These are phyloP conservation scores for Arachnomyces sp. DNA, from an alignment of 2,329 filamentous ascomycete genomes.

Conservation along the genomic window DNA sequence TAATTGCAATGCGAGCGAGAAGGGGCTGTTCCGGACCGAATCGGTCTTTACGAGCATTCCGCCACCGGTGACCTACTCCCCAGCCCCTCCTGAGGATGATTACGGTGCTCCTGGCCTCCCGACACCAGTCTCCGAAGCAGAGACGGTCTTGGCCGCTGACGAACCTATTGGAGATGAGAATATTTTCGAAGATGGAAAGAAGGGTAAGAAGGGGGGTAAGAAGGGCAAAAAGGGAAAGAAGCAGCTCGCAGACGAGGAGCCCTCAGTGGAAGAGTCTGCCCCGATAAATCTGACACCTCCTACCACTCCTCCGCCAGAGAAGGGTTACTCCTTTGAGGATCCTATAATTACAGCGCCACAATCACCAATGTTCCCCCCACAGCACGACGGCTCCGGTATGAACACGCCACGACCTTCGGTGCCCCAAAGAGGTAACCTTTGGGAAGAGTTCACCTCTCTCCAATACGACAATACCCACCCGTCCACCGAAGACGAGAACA, in stretches of 20 bases:
- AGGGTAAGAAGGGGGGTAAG: constrained; percentile 21
- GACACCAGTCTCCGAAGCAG: constrained; percentile 7
- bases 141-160: no score
- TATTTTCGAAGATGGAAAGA: constrained; percentile 13
- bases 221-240: constrained; percentile 24
- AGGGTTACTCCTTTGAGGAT: no score
- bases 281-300: constrained; percentile 28
- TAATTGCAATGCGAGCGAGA: constrained; percentile 13
- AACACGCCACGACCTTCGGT: constrained; percentile 9
- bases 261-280: constrained; percentile 18
- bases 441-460: constrained; percentile 31
- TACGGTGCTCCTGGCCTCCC: neutral
- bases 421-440: constrained; percentile 26
- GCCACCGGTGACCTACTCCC: constrained; percentile 6
- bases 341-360: constrained; percentile 1
- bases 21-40: constrained; percentile 14
- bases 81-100: neutral
- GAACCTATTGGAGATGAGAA: no score
- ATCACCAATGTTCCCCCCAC: constrained; percentile 1
- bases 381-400: no score
- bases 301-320: constrained; percentile 27
- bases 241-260: constrained; percentile 16
- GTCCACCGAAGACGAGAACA: neutral
- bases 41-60: constrained; percentile 16
- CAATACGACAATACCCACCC: constrained; percentile 25